Base-by-base conservation (phyloP, 2,329 filamentous ascomycete genomes). In the Decorospora gaudefroyi region DNA sequence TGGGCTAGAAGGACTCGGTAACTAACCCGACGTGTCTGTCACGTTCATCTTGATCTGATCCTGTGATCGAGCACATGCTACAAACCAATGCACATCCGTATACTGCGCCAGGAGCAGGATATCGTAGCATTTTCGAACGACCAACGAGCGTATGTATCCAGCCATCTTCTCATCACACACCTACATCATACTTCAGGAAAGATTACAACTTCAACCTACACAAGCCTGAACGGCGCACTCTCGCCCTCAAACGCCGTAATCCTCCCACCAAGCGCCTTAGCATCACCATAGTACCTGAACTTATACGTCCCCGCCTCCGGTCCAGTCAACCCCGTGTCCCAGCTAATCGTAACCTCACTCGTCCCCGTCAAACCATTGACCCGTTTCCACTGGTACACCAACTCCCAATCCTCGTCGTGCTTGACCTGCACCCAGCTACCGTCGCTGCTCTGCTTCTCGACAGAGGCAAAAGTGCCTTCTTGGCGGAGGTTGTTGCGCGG, bases 401-500 rank as follows among this genome's bases (percentile, higher is more conserved):
- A 72, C 49, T 83, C 84, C 91, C 91, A 97, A 65, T 96, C 91
- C 3, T 74, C 73, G 63, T 96, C 92, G 46, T 84, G 82, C 11
- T 83, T 78, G 2, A 93, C 80, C 27, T 74, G 76, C 6, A 69
- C 72, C 92, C 92, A 96, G 0, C 36, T 51, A 64, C 73, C 18
- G 57, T 71, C 42, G 65, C 62, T 26, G 58, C 77, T 66, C 33
- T 81, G 76, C 61, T 76, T 76, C 74, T 96, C 90, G 0, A 96
- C 80, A 0, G 87, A 82, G 0, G 85, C 85, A 68, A 84, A 96
- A 0, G 90, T 95, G 2, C 77, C 78, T 60, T 88, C 91, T 2
- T 89, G 81, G 2, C 84, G 81, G 19, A 96, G 80, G 53, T 96
- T 87, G 68, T 96, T 96, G 19, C 92, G 81, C 11, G 92, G 92